phyloP scores from a whole-genome alignment of 257 asterid genomes.

The Coffea eugenioides region DNA sequence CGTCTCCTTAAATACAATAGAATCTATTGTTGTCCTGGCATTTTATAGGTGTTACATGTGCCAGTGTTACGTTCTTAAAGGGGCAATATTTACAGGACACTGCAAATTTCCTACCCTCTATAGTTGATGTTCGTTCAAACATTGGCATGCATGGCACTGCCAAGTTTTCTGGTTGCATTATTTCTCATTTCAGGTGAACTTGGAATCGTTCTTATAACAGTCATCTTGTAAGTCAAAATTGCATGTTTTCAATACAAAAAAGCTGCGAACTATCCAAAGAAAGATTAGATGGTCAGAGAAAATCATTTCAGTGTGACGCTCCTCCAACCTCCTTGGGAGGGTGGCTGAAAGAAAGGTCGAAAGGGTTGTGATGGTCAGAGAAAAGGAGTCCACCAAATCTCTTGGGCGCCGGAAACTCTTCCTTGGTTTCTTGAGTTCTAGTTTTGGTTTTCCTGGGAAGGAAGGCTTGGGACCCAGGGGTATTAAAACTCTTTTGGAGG shows the following conservation, averaged over 20 bases:
- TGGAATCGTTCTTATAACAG: too few species aligned
- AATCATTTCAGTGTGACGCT: neutral
- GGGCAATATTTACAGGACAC: neutral
- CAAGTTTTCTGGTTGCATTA: neutral
- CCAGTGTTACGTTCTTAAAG: neutral
- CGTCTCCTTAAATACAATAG: too few species aligned
- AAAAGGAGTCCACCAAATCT: slow-evolving; percentile 15
- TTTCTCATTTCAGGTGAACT: neutral
- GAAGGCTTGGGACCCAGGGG: neutral
- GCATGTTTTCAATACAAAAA: neutral
- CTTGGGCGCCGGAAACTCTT: neutral
- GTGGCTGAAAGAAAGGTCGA: neutral
- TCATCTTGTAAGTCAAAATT: neutral
- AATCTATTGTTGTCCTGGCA: neutral
- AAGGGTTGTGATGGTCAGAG: neutral
- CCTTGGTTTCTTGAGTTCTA: neutral
- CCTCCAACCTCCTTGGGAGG: neutral
- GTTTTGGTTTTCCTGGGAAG: neutral
- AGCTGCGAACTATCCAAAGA: neutral
- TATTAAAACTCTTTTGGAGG: slow-evolving; percentile 7
- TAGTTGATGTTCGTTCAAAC: neutral
- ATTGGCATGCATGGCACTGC: neutral
- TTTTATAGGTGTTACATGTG: neutral
- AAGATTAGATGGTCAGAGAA: neutral
- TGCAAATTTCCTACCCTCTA: neutral